Conservation (phyloP, 345 rosid species). For the Eucalyptus shirleyi region DNA sequence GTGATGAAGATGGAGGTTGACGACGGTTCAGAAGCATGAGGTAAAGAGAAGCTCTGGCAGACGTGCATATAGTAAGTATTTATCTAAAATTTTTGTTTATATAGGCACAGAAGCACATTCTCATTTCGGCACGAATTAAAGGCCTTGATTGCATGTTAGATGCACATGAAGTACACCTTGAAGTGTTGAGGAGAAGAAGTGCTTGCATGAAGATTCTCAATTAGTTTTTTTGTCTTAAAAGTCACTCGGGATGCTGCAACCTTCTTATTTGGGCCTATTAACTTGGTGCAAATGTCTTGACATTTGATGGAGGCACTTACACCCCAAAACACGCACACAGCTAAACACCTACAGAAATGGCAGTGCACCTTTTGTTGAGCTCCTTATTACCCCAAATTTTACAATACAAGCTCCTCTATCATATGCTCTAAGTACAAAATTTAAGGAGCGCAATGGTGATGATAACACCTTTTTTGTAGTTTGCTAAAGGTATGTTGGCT, state of each 20-base stretch:
- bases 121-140: slow-evolving; percentile 43
- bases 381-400: neutral
- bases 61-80: no score
- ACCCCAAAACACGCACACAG: neutral
- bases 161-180: slow-evolving; percentile 46
- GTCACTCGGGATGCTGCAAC: slow-evolving; percentile 48
- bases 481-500: neutral
- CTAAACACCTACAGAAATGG: neutral
- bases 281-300: neutral
- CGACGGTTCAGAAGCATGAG: neutral
- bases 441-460: no score
- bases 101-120: slow-evolving; percentile 68
- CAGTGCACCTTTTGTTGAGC: neutral
- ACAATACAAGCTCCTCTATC: neutral
- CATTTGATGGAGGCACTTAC: neutral
- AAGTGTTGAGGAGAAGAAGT: slow-evolving; percentile 32
- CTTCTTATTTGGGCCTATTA: neutral
- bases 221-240: slow-evolving; percentile 73
- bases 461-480: neutral
- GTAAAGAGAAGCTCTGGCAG: neutral
- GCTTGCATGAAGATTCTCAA: slow-evolving; percentile 56
- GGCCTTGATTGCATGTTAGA: slow-evolving; percentile 58
- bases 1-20: slow-evolving; percentile 29
- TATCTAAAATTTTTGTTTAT: neutral
- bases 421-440: neutral